Evolutionary conservation across 148 eudicot genomes (phyloP), one percentile per base, ranked within the genome.

Genomic region (Vaccinium corymbosum): DNA sequence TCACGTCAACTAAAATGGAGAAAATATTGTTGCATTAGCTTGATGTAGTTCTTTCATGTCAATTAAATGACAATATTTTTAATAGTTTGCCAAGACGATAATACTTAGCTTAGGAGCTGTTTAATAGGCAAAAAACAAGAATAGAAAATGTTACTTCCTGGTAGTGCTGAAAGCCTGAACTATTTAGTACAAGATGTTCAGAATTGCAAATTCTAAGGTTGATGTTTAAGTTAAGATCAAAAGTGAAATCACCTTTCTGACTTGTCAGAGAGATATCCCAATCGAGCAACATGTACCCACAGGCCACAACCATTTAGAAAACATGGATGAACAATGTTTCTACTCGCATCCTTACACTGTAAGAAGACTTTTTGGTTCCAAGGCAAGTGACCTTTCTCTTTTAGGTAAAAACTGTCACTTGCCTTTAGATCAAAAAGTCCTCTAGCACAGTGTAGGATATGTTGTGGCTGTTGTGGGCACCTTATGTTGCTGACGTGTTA

Each of bases 321-420:
- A 72, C 42, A 72, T 27, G 73, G 35, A 72, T 32, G 76, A 72
- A 72, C 50, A 72, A 72, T 72, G n/a, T 16, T 15, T 35, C 76
- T 17, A 35, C 49, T 32, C 7, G 49, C 5, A 15, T 72, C 76
- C 19, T 27, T 32, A 32, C 19, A 12, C 46, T 1, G 1, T 12
- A 70, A 70, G 74, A 70, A 70, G 74, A 70, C 42, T 0, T 14
- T 70, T 70, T 70, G 74, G 74, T 70, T 12, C 42, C 29, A 70
- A 70, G 74, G 42, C 17, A 70, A 27, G 74, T 70, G 74, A 13
- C 74, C 71, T 64, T 70, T 27, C 25, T 29, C 20, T 62, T 62
- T 9, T 22, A 62, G 27, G 14, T 3, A 62, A 57, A 62, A 9
- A 62, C 9, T 62, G 29, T 62, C 62, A 6, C 62, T 57, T 57